phyloP scores from a whole-genome alignment of 169 alveolate species.

The Eimeria tenella region DNA sequence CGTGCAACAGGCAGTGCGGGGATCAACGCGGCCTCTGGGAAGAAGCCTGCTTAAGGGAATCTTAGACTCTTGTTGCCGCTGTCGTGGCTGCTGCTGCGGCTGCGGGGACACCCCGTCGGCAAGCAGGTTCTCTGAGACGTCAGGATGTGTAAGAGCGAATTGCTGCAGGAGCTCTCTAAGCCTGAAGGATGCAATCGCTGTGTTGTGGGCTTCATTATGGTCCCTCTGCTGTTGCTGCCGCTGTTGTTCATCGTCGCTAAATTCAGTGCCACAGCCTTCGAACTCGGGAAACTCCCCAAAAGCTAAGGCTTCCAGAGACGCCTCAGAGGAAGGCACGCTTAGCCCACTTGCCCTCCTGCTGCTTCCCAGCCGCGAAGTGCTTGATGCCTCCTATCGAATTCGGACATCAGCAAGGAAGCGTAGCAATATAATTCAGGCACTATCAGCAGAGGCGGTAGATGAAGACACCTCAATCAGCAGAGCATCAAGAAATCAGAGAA shows the following conservation, averaged over 20 bases:
- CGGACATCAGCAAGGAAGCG: too few species aligned
- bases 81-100: conserved; percentile 16
- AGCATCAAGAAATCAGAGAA: background rate
- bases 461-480: background rate
- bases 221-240: conserved; percentile 2
- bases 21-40: conserved; percentile 54
- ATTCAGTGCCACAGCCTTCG: conserved; percentile 2
- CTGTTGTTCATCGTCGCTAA: conserved; percentile 33
- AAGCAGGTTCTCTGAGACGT: background rate
- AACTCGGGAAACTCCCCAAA: conserved; percentile 45
- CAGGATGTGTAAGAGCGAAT: conserved; percentile 16
- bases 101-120: background rate
- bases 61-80: conserved; percentile 6
- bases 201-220: conserved; percentile 1
- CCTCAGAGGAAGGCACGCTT: conserved; percentile 37
- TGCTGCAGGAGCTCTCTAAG: conserved; percentile 59
- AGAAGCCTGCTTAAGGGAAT: conserved; percentile 39
- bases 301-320: conserved; percentile 33
- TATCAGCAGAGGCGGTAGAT: background rate
- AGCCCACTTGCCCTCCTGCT: conserved; percentile 58
- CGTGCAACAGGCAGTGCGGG: conserved; percentile 61
- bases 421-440: background rate
- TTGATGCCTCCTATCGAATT: conserved; percentile 2
- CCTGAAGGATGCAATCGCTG: conserved; percentile 41
- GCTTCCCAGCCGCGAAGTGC: conserved; percentile 37